Conservation (phyloP, 139 green algal genomes). For the Nannochloris sp. region DNA sequence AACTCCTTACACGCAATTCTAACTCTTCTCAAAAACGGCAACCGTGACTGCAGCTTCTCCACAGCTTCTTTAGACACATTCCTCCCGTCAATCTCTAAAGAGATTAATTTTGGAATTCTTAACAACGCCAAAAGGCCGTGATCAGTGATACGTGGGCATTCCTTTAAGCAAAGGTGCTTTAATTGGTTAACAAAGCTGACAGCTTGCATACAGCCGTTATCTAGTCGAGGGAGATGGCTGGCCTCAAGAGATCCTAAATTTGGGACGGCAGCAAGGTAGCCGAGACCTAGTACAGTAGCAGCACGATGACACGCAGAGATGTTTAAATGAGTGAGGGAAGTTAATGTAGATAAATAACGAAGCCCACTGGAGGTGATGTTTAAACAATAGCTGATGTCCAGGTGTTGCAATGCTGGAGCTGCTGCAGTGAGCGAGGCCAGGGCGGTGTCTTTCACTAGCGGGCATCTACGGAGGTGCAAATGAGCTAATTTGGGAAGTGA, state of each 20-base stretch:
- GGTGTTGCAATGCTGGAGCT: neutral
- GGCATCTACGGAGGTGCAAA: neutral
- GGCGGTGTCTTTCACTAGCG: neutral
- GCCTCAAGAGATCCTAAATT: neutral
- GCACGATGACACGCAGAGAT: neutral
- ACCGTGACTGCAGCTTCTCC: neutral
- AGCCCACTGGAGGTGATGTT: neutral
- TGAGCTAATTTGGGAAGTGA: neutral
- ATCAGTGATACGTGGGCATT: neutral
- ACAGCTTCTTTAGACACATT: neutral
- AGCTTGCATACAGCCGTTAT: neutral
- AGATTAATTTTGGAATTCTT: neutral
- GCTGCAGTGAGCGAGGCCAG: neutral
- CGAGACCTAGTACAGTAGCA: neutral
- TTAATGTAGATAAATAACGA: neutral
- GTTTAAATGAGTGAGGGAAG: neutral
- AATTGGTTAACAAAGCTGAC: neutral
- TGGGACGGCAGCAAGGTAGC: neutral
- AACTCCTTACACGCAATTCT: no score
- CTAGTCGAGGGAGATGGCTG: neutral
- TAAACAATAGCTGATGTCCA: neutral
- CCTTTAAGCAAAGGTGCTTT: neutral
- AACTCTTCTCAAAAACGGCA: neutral
- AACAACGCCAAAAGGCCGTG: neutral
- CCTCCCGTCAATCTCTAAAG: neutral